phyloP scores from a whole-genome alignment of 192 early-diverging fungal genomes.

The Geosiphon pyriformis region DNA sequence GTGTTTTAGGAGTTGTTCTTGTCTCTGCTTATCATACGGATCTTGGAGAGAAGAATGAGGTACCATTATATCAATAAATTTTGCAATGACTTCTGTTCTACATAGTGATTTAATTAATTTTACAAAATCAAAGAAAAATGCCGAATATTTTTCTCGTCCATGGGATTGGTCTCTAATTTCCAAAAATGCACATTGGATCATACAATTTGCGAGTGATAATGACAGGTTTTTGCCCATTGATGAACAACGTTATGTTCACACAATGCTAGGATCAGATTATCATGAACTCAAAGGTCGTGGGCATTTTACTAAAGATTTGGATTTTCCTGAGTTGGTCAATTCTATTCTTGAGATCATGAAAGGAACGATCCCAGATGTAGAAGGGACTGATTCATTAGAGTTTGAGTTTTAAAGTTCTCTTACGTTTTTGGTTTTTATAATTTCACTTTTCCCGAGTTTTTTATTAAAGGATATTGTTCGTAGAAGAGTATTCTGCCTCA shows the following conservation, averaged over 20 bases:
- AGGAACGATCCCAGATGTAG: background rate
- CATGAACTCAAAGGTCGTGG: constrained; percentile 35
- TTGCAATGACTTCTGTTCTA: background rate
- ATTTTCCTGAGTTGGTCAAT: constrained; percentile 37
- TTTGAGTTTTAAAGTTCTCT: too few relatives aligned
- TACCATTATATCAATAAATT: background rate
- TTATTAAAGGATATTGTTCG: too few relatives aligned
- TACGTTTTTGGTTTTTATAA: too few relatives aligned
- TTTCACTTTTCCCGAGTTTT: too few relatives aligned
- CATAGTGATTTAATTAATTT: background rate
- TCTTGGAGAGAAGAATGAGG: constrained; percentile 32
- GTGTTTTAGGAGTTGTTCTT: constrained; percentile 35
- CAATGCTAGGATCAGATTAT: constrained; percentile 32
- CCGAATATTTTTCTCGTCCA: constrained; percentile 37
- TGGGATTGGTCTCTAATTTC: constrained; percentile 38
- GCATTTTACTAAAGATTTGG: constrained; percentile 30
- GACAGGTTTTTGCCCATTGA: constrained; percentile 37
- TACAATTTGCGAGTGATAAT: constrained; percentile 31
- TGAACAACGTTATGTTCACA: constrained; percentile 37
- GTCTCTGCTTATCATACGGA: constrained; percentile 39
- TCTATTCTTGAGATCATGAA: constrained; percentile 29
- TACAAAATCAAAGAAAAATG: constrained; percentile 19
- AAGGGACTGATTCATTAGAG: too few relatives aligned
- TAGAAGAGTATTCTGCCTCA: too few relatives aligned
- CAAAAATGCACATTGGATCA: constrained; percentile 30